phyloP scores from a whole-genome alignment of 2,329 filamentous ascomycete species.

The Pseudogymnoascus sp. region DNA sequence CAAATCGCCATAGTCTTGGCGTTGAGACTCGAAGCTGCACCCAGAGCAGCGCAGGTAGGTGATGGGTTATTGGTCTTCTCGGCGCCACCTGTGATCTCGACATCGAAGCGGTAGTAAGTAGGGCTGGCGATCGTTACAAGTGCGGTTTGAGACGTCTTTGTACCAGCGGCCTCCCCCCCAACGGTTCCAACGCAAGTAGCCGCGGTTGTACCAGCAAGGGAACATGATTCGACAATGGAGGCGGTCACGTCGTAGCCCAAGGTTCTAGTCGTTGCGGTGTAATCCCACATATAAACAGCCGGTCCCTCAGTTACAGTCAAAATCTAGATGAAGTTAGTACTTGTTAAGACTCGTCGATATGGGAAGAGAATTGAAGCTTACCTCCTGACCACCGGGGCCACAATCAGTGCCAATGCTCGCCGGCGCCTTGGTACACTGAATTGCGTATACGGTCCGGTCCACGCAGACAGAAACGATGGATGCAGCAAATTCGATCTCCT shows the following conservation, averaged over 20 bases:
- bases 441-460: not conserved
- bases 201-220: not conserved
- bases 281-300: not conserved
- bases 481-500: not conserved
- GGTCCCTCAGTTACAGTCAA: not conserved
- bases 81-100: not conserved
- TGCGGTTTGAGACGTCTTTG: not conserved
- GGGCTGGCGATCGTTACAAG: not conserved
- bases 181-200: not conserved
- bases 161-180: not conserved
- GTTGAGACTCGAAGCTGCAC: not conserved
- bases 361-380: not conserved
- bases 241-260: not conserved
- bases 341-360: not conserved
- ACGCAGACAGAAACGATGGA: not conserved
- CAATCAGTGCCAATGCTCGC: not conserved
- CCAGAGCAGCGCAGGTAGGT: not conserved
- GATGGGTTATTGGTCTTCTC: not conserved
- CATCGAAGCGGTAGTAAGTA: not conserved
- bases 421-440: not conserved
- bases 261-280: not conserved
- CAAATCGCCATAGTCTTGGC: not conserved
- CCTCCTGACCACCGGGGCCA: not conserved
- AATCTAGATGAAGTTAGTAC: not conserved
- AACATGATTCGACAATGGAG: not conserved